These are phyloP conservation scores for Fraxinus excelsior DNA, from an alignment of 257 asterid species.

Conservation along the genomic window DNA sequence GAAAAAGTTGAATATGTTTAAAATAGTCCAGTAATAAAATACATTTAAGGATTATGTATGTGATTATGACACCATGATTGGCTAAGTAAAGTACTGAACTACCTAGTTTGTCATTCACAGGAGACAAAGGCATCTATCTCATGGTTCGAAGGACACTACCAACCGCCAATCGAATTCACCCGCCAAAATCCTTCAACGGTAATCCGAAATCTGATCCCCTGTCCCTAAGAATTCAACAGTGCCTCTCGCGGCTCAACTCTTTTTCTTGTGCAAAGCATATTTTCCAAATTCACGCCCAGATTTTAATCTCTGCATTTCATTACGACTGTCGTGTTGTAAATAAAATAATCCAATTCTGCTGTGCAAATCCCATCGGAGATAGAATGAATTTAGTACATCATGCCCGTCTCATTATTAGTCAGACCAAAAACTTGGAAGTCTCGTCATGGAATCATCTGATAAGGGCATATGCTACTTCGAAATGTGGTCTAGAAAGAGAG, in stretches of 20 bases:
- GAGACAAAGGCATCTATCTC: not conserved
- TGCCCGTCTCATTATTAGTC: constrained; percentile 29
- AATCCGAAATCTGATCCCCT: constrained; percentile 9
- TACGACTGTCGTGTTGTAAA: constrained; percentile 27
- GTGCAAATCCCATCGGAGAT: constrained; percentile 25
- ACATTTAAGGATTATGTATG: no score
- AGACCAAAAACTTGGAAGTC: constrained; percentile 27
- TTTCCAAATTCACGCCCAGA: constrained; percentile 47
- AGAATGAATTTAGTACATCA: constrained; percentile 28
- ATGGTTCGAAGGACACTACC: constrained; percentile 22
- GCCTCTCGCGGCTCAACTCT: constrained; percentile 30
- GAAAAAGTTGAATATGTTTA: no score
- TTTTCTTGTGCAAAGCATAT: constrained; percentile 40
- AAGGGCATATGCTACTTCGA: constrained; percentile 47
- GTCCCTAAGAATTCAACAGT: constrained; percentile 25
- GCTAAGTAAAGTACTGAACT: no score
- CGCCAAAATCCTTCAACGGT: constrained; percentile 25
- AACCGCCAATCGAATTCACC: constrained; percentile 20
- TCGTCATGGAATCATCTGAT: constrained; percentile 60
- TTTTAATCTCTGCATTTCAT: constrained; percentile 35
- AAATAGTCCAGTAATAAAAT: no score
- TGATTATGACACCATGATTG: no score
- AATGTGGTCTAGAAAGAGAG: constrained; percentile 34
- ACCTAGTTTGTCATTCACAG: not conserved
- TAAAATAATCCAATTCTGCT: constrained; percentile 42